Evolutionary conservation across 192 early-diverging fungal species (phyloP).

Genomic region (Podila verticillata): DNA sequence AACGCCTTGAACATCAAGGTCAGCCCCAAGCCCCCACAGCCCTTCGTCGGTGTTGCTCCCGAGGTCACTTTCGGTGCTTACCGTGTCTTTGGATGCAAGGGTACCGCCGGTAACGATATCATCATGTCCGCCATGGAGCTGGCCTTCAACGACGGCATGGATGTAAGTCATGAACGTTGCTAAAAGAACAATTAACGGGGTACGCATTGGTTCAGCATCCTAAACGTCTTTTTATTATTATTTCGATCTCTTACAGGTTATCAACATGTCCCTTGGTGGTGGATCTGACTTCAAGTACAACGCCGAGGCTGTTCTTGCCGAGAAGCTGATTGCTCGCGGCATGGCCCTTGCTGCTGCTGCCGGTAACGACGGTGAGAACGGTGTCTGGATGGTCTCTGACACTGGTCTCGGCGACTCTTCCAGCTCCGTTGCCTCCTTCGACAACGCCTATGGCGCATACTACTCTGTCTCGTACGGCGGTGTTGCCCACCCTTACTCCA

Average conservation of each 20-base stretch:
- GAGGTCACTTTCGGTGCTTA: conserved; percentile 69
- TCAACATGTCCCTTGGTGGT: conserved; percentile 76
- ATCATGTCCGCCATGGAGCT: conserved; percentile 65
- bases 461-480: conserved; percentile 18
- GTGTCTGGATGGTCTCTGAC: conserved; percentile 63
- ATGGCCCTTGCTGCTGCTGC: conserved; percentile 70
- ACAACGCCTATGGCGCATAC: conserved; percentile 18
- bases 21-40: conserved; percentile 10
- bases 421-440: conserved; percentile 40
- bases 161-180: conserved; percentile 45
- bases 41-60: conserved; percentile 81
- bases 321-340: conserved; percentile 58
- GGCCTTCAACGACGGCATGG: conserved; percentile 50
- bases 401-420: conserved; percentile 65
- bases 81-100: conserved; percentile 65
- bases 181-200: no score
- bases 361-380: conserved; percentile 80
- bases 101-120: conserved; percentile 57
- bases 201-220: no score
- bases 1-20: conserved; percentile 40
- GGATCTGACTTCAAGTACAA: conserved; percentile 65
- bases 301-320: conserved; percentile 56
- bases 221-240: not conserved
- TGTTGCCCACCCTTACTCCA: conserved; percentile 10
- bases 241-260: conserved; percentile 51